A percentile compares a stretch with the other conserved stretches of the same genome.
Conservation (phyloP, 2,329 filamentous ascomycete genomes). For the Amphichorda felina region DNA sequence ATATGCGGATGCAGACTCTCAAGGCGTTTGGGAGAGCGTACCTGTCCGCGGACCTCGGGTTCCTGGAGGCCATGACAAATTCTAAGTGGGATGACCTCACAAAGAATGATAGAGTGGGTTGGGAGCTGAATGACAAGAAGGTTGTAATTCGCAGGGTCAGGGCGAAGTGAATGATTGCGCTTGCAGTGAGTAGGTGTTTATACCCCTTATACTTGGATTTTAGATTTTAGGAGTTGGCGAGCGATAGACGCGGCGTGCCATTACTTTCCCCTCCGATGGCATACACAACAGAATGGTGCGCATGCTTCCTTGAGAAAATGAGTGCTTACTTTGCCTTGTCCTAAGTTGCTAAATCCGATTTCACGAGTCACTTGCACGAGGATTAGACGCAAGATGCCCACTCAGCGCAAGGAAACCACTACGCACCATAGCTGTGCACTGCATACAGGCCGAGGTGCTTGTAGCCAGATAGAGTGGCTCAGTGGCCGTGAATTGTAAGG, state of each 20-base stretch:
- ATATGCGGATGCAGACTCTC: constrained; percentile 63
- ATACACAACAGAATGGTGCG: background rate
- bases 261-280: background rate
- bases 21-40: constrained; percentile 83
- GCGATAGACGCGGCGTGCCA: background rate
- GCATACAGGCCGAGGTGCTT: too few species aligned
- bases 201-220: background rate
- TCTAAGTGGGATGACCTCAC: constrained; percentile 61
- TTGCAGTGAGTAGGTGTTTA: background rate
- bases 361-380: too few species aligned
- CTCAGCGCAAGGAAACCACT: too few species aligned
- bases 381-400: too few species aligned
- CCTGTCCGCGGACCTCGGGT: constrained; percentile 54
- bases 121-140: constrained; percentile 62
- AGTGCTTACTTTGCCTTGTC: background rate
- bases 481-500: too few species aligned
- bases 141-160: constrained; percentile 61
- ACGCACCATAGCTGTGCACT: too few species aligned
- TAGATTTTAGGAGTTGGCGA: background rate
- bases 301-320: background rate
- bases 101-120: constrained; percentile 64
- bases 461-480: too few species aligned
- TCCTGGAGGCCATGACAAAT: constrained; percentile 58
- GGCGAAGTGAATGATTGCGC: constrained; percentile 12
- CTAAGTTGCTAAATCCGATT: too few species aligned